Evolutionary conservation across 1,284 basidiomycete species (phyloP), one percentile per base, ranked within the genome.

Genomic region (Xanthoconium separans): DNA sequence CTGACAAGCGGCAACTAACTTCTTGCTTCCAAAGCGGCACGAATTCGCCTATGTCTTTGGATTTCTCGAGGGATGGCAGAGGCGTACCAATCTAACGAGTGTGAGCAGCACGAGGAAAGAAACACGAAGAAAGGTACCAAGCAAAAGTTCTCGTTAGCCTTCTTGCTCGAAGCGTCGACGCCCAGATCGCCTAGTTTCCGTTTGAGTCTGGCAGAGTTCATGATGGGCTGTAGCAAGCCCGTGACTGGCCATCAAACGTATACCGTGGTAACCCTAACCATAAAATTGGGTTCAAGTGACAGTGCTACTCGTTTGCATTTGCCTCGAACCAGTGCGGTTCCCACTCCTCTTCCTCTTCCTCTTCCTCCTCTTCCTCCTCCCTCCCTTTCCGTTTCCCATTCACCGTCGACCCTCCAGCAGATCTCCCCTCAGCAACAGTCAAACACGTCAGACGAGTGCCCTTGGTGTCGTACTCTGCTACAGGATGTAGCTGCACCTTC

Each of bases 11-110:
- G 20, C 37, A 39, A 69, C 77, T 58, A 58, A 92, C 93, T 62
- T 98, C 94, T 77, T 98, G 96, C 70, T 99, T 93, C 97, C 97
- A 99, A 49, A 96, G 72, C 0, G 96, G 97, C 44, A 97, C 90
- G 70, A 93, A 97, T 70, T 98, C 96, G 60, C 92, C 90, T 13
- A 82, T 85, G 69, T 98, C 96, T 68, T 86, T 92, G 36, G 84
- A 85, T 61, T 93, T 93, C 61, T 91, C 90, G 18, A 98, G 82
- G 1, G 93, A 87, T 0, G 95, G 95, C 1, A 97, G 75, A 8
- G 93, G 93, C 22, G 93, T 98, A 8, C 93, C 96, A 68, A 94
- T 93, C 91, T 93, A 36, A 22, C 13, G 33, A 36, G 4, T 5
- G 61, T 60, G 60, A 53, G 53, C 33, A n/a, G 42, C 20, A 31